Evolutionary conservation across 129 eudicot species (phyloP), one percentile per base, ranked within the genome.

Genomic region (Mikania micrantha): DNA sequence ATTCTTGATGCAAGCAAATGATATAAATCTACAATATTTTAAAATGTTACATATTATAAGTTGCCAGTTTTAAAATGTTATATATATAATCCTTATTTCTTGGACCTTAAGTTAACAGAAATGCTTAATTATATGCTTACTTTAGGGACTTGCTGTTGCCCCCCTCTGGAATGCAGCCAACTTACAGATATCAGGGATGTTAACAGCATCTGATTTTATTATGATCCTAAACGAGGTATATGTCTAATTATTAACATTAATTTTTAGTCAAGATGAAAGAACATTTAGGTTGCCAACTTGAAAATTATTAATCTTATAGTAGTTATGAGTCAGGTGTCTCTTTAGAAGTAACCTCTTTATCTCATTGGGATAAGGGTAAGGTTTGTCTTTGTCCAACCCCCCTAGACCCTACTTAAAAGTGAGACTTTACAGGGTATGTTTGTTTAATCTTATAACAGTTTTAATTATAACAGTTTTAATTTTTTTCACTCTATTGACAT

Each of bases 181-280:
- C 24, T 60, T 75, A 75, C 82, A 76, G 61, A 80, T 88, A 57
- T 67, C 81, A 17, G 91, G 91, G 68, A 82, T 88, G 91, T 62
- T 88, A 69, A 88, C 91, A 22, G 73, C 88, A 32, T 88, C 91
- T 16, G 95, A 88, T 78, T 88, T 88, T 70, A 82, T 88, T n/a
- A 77, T 77, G 76, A 70, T 88, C 62, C 58, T 88, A 66, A 47
- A 77, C 8, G 83, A 84, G 88, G 95, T 88, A 88, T 48, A 20
- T 41, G 16, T 36, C 63, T 60, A 44, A 11, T 20, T 11, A 21
- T 65, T 58, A 57, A 58, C 21, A 35, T 7, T 42, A 42, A 6
- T 40, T 40, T 53, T 41, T 15, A 53, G 59, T 56, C 40, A 10
- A 17, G 11, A 66, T 21, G 13, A 7, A 1, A 15, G n/a, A 7